These are phyloP conservation scores for Actinomucor elegans DNA, from an alignment of 371 early-diverging fungal genomes.

Conservation along the genomic window DNA sequence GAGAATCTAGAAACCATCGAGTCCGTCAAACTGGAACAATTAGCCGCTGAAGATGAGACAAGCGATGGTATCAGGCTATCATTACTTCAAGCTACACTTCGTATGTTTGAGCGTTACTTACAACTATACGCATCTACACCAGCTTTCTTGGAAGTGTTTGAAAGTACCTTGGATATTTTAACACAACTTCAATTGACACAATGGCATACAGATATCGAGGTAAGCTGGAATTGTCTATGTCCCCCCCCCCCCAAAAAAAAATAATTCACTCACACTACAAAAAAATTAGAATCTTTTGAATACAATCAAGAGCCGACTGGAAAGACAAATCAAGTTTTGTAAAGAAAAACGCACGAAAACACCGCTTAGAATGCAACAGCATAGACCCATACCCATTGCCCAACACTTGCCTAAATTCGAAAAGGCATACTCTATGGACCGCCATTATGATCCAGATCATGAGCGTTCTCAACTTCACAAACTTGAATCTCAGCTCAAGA, in stretches of 20 bases:
- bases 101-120: constrained; percentile 50
- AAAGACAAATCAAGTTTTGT: constrained; percentile 57
- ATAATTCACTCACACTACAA: not conserved
- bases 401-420: constrained; percentile 91
- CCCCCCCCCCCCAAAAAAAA: too few species aligned
- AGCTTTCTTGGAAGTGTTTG: constrained; percentile 64
- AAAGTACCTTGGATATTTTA: constrained; percentile 43
- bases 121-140: constrained; percentile 59
- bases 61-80: constrained; percentile 23
- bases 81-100: constrained; percentile 41
- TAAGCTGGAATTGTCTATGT: constrained; percentile 13
- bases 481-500: constrained; percentile 76
- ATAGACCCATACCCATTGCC: constrained; percentile 87
- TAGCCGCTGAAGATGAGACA: constrained; percentile 15
- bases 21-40: constrained; percentile 20
- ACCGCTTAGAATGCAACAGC: constrained; percentile 82
- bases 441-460: constrained; percentile 79
- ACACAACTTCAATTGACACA: constrained; percentile 12
- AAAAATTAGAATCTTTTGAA: not conserved
- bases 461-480: constrained; percentile 76
- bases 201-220: constrained; percentile 42
- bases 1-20: constrained; percentile 20
- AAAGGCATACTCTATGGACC: constrained; percentile 78
- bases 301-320: constrained; percentile 41
- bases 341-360: constrained; percentile 55